Evolutionary conservation across 2,329 filamentous ascomycete species (phyloP).

Genomic region (Fusarium nodosum): DNA sequence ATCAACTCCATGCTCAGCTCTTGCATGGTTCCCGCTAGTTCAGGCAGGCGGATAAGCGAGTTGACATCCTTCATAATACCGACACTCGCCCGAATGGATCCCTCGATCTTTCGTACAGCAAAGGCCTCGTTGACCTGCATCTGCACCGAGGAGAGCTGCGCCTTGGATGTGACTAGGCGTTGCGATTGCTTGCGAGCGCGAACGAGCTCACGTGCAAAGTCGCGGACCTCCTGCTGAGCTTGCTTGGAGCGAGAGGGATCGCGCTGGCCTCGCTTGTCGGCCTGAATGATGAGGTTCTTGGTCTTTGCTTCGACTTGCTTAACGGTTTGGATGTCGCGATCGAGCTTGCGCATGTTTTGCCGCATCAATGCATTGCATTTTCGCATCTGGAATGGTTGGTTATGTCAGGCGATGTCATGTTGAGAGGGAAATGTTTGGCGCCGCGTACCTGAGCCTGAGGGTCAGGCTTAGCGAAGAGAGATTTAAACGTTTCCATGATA

Average conservation of each 20-base stretch:
- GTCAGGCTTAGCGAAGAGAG: constrained; percentile 91
- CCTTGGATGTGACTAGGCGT: constrained; percentile 87
- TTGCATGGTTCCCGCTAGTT: constrained; percentile 89
- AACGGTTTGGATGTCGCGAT: constrained; percentile 87
- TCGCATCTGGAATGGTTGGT: constrained; percentile 73
- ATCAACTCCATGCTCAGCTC: constrained; percentile 89
- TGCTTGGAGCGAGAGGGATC: constrained; percentile 84
- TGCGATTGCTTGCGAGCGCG: constrained; percentile 80
- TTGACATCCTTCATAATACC: constrained; percentile 99
- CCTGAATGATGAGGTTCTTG: constrained; percentile 84
- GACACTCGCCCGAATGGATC: constrained; percentile 85
- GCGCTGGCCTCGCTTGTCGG: constrained; percentile 83
- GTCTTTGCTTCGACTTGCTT: constrained; percentile 87
- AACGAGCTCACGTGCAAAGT: constrained; percentile 89
- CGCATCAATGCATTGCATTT: constrained; percentile 96
- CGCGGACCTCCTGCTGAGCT: constrained; percentile 84
- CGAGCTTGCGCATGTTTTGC: constrained; percentile 90
- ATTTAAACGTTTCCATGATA: constrained; percentile 87
- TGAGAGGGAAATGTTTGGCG: neutral
- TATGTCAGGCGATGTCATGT: constrained; percentile 7
- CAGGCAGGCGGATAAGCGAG: constrained; percentile 82
- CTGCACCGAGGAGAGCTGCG: constrained; percentile 90
- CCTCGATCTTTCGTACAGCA: constrained; percentile 94
- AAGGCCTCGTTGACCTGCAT: constrained; percentile 99
- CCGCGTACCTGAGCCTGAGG: constrained; percentile 86